phyloP scores from a whole-genome alignment of 179 eudicot genomes.

The Spergularia azorica region DNA sequence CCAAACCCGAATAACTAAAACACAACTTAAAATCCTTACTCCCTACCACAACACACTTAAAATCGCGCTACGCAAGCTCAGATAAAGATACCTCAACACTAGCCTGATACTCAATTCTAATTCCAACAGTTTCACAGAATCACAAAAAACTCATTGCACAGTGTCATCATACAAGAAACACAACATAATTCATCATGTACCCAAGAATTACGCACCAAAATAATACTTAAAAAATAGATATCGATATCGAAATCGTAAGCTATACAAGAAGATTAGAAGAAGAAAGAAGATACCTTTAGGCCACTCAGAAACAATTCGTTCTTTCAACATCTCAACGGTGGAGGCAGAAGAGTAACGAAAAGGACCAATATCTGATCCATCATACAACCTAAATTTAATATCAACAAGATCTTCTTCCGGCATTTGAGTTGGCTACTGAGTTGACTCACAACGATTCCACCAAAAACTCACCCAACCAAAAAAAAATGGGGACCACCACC shows the following conservation, averaged over 20 bases:
- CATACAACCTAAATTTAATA: slow-evolving; percentile 81
- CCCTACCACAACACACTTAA: background rate
- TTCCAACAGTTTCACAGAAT: background rate
- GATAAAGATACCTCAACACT: background rate
- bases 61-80: background rate
- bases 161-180: background rate
- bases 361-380: slow-evolving; percentile 96
- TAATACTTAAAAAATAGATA: no score
- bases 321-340: slow-evolving; percentile 84
- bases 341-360: slow-evolving; percentile 83
- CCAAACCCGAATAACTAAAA: background rate
- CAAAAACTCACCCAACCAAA: slow-evolving; percentile 8
- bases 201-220: background rate
- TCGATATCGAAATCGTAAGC: background rate
- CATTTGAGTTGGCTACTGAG: slow-evolving; percentile 47
- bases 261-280: background rate
- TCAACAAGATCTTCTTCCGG: slow-evolving; percentile 94
- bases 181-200: background rate
- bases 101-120: background rate
- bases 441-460: slow-evolving; percentile 21
- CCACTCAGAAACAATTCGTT: slow-evolving; percentile 89
- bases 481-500: slow-evolving; percentile 13
- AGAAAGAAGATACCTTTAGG: slow-evolving; percentile 62
- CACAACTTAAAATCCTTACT: background rate
- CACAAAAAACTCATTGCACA: background rate